phyloP scores from a whole-genome alignment of 306 rosid genomes.

The Lablab purpureus region DNA sequence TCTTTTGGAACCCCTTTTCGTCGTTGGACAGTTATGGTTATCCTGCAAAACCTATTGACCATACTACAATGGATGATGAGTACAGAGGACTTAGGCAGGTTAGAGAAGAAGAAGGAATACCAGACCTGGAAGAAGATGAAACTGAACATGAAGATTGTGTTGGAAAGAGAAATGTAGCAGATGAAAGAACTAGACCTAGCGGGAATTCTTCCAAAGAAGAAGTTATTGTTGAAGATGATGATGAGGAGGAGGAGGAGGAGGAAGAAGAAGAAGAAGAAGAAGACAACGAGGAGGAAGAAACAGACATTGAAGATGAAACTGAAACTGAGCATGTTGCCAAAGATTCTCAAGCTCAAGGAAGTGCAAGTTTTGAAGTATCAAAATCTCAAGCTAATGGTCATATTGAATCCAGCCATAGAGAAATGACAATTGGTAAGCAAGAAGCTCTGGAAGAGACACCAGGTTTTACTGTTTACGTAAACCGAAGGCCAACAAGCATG shows the following conservation, averaged over 20 bases:
- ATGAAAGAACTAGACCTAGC: slow-evolving; percentile 55
- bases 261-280: slow-evolving; percentile 65
- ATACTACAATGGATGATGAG: slow-evolving; percentile 64
- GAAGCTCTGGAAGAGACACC: slow-evolving; percentile 71
- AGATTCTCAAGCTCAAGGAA: slow-evolving; percentile 43
- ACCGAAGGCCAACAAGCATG: slow-evolving; percentile 84
- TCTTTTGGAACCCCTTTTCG: slow-evolving; percentile 89
- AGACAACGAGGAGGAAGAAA: slow-evolving; percentile 36
- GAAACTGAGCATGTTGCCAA: slow-evolving; percentile 47
- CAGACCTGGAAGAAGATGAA: slow-evolving; percentile 83
- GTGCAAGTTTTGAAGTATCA: slow-evolving; percentile 51
- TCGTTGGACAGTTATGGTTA: slow-evolving; percentile 75
- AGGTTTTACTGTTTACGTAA: slow-evolving; percentile 74
- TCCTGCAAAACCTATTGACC: slow-evolving; percentile 60
- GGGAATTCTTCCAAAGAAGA: slow-evolving; percentile 59
- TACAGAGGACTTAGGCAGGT: slow-evolving; percentile 77
- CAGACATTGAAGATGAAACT: slow-evolving; percentile 42
- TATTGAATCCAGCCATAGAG: slow-evolving; percentile 56
- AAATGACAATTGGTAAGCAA: slow-evolving; percentile 50
- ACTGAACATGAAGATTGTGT: slow-evolving; percentile 62
- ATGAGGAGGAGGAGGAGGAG: slow-evolving; percentile 74
- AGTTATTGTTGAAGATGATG: slow-evolving; percentile 69
- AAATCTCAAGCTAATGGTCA: slow-evolving; percentile 58
- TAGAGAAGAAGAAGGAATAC: slow-evolving; percentile 87
- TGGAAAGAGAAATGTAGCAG: slow-evolving; percentile 51